Base-by-base conservation (phyloP, 2,329 filamentous ascomycete genomes). In the Aspergillus tanneri region DNA sequence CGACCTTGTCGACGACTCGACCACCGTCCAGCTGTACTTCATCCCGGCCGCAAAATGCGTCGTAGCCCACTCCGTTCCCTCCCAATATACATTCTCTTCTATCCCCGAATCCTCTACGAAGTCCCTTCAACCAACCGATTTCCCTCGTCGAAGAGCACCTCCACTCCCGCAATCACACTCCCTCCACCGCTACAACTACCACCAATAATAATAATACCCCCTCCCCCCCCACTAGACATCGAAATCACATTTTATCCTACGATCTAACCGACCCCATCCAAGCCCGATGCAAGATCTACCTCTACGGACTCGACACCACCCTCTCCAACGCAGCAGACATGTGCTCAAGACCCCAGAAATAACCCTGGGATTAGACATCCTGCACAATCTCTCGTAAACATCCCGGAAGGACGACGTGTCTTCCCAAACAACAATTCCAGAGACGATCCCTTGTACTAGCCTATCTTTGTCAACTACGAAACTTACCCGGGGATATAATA, bases 11-110 rank as follows among this genome's bases (percentile, higher is more conserved):
- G 36, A 18, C 10, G 46, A 41, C 2, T 43, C 47, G 3, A 28
- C 56, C 9, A 46, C 39, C 0, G 45, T 52, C 25, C 59, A 61
- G 36, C 41, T 55, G 10, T 61, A 61, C 21, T 39, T 55, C 3
- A 3, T 5, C 27, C 10, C 14, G 27, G 27, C 11, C n/a, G n/a
- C n/a, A n/a, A n/a, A n/a, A n/a, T n/a, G n/a, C n/a, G n/a, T n/a
- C n/a, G n/a, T n/a, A n/a, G 27, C 24, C 24, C 24, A 25, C 6
- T 6, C 6, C 24, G 6, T n/a, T 30, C 11, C 5, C 11, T 12
- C 11, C 27, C 5, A 4, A n/a, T 12, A 12, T 30, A 10, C 27
- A 30, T 8, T n/a, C 14, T n/a, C 14, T 5, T 30, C 27, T 1
- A 30, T 30, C 9, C 6, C 14, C 11, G 27, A 30, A n/a, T 30